phyloP scores from a whole-genome alignment of 2,329 filamentous ascomycete genomes.

The Sarocladium strictum region DNA sequence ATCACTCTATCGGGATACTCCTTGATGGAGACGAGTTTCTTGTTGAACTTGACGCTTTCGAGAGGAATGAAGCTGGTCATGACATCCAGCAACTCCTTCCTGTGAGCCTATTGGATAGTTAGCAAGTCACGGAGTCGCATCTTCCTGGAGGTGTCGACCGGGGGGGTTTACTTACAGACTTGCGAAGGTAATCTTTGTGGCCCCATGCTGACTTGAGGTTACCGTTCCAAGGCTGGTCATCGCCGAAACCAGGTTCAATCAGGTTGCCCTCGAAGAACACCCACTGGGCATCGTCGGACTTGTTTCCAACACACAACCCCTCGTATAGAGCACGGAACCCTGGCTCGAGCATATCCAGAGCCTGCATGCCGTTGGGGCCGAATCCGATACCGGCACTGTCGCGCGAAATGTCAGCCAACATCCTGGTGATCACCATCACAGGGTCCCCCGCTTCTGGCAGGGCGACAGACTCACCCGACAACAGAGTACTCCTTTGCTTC shows the following conservation, averaged over 20 bases:
- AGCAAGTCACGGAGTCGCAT: too few relatives aligned
- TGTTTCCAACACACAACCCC: background rate
- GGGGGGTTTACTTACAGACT: background rate
- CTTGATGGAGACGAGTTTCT: background rate
- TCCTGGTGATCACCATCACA: too few relatives aligned
- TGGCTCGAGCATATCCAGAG: background rate
- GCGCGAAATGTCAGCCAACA: too few relatives aligned
- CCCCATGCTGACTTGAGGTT: background rate
- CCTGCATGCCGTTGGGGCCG: background rate
- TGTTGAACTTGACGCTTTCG: slow-evolving; percentile 2
- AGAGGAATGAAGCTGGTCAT: slow-evolving; percentile 3
- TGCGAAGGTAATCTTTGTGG: background rate
- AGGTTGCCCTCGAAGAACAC: background rate
- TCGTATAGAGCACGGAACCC: background rate
- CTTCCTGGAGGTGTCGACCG: too few relatives aligned
- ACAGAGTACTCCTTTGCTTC: background rate
- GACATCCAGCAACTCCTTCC: slow-evolving; percentile 2
- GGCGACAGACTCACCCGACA: background rate
- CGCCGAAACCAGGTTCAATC: background rate
- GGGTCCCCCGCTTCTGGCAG: too few relatives aligned
- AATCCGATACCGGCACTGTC: background rate
- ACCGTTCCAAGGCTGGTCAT: background rate
- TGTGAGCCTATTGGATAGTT: background rate
- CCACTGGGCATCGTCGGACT: background rate
- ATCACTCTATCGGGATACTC: background rate